Conservation (phyloP, 352 stramenopile species). For the Pythium dissotocum region DNA sequence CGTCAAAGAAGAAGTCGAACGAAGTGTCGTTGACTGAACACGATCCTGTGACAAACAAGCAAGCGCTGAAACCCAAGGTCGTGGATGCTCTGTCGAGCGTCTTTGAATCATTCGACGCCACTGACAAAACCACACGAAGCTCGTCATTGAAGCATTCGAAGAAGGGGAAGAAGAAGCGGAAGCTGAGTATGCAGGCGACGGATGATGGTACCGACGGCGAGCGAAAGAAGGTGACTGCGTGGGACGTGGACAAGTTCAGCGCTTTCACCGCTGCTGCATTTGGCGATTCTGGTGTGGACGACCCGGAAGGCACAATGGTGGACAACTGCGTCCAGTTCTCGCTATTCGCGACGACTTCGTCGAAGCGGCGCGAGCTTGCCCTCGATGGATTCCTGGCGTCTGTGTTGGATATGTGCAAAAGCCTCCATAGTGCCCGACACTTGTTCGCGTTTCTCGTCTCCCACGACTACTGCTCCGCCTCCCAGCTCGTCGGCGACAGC, state of each 20-base stretch:
- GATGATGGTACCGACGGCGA: neutral
- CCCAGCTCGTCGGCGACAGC: slow-evolving; percentile 14
- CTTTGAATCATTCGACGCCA: slow-evolving; percentile 16
- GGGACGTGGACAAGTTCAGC: slow-evolving; percentile 74
- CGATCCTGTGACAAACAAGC: slow-evolving; percentile 8
- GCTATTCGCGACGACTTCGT: slow-evolving; percentile 13
- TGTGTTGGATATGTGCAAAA: slow-evolving; percentile 22
- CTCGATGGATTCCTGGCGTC: slow-evolving; percentile 23
- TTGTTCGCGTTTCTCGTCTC: slow-evolving; percentile 19
- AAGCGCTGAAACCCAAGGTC: slow-evolving; percentile 12
- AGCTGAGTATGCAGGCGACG: slow-evolving; percentile 8
- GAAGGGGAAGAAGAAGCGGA: slow-evolving; percentile 59
- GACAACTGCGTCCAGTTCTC: slow-evolving; percentile 71
- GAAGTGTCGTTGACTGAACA: slow-evolving; percentile 11
- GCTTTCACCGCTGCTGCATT: slow-evolving; percentile 37
- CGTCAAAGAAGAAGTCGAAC: slow-evolving; percentile 2
- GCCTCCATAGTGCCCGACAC: slow-evolving; percentile 5
- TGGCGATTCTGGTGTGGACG: slow-evolving; percentile 14
- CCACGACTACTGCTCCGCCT: slow-evolving; percentile 5
- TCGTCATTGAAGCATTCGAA: slow-evolving; percentile 16
- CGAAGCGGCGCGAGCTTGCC: slow-evolving; percentile 10
- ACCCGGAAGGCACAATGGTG: slow-evolving; percentile 26
- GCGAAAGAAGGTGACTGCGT: slow-evolving; percentile 14
- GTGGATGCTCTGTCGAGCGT: slow-evolving; percentile 7
- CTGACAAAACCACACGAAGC: neutral